A percentile compares a stretch with the other conserved stretches of the same genome.
These are phyloP conservation scores for Linaria vulgaris DNA, from an alignment of 257 asterid genomes.

Conservation along the genomic window DNA sequence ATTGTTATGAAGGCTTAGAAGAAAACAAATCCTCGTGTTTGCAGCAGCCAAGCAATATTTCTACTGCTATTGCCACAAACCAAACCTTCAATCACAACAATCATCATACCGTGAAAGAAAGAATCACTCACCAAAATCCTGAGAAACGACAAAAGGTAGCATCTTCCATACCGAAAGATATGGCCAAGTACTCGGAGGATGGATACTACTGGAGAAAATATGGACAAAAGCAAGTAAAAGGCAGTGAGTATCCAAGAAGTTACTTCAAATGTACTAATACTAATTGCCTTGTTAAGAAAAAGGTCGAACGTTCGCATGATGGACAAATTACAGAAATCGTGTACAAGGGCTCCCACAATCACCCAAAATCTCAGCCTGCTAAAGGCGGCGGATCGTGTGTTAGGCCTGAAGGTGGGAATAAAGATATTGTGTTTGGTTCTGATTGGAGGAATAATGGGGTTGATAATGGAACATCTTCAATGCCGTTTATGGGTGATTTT, in stretches of 20 bases:
- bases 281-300: conserved; percentile 58
- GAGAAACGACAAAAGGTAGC: conserved; percentile 30
- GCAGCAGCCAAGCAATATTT: conserved; percentile 4
- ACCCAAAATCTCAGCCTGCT: conserved; percentile 49
- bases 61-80: conserved; percentile 3
- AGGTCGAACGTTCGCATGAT: conserved; percentile 62
- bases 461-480: conserved; percentile 29
- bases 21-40: conserved; percentile 4
- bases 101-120: conserved; percentile 24
- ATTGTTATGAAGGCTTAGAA: conserved; percentile 12
- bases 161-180: conserved; percentile 28
- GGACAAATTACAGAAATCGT: conserved; percentile 63
- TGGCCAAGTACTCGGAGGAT: conserved; percentile 44
- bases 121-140: conserved; percentile 3
- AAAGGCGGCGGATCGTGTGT: conserved; percentile 28
- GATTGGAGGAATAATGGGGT: conserved; percentile 35
- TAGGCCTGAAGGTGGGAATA: conserved; percentile 24
- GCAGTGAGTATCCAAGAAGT: conserved; percentile 72
- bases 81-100: conserved; percentile 19
- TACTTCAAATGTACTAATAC: conserved; percentile 65
- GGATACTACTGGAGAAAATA: conserved; percentile 80
- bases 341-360: conserved; percentile 66
- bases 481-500: conserved; percentile 21
- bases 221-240: conserved; percentile 84
- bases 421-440: conserved; percentile 18